Conservation (phyloP, 2,329 filamentous ascomycete species). For the Sclerotinia spermophila region DNA sequence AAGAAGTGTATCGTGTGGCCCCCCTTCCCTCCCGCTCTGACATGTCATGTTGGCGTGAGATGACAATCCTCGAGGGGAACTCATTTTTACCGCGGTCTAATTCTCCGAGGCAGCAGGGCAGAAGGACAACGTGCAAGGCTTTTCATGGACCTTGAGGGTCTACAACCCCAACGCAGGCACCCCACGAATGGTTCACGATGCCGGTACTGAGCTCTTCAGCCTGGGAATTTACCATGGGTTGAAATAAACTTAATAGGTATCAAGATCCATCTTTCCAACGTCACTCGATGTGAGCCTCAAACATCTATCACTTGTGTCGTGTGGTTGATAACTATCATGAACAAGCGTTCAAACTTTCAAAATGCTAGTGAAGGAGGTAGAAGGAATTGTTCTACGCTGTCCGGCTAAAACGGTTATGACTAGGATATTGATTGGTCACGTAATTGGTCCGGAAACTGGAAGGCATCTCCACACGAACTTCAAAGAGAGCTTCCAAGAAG, state of each 20-base stretch:
- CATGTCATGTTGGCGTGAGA: conserved; percentile 27
- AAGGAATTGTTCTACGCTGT: neutral
- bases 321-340: neutral
- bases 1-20: conserved; percentile 21
- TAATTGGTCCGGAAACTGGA: conserved; percentile 12
- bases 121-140: conserved; percentile 18
- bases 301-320: conserved; percentile 3
- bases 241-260: conserved; percentile 21
- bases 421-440: conserved; percentile 17
- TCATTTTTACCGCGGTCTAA: conserved; percentile 31
- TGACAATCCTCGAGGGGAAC: conserved; percentile 29
- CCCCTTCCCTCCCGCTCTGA: conserved; percentile 25
- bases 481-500: neutral
- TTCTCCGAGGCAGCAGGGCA: conserved; percentile 20
- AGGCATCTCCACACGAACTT: conserved; percentile 17
- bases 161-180: conserved; percentile 21
- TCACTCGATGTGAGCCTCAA: conserved; percentile 17
- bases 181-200: conserved; percentile 35
- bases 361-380: neutral
- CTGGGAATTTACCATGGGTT: conserved; percentile 28
- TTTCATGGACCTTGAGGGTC: conserved; percentile 27
- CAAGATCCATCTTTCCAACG: conserved; percentile 20
- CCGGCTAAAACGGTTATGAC: conserved; percentile 15
- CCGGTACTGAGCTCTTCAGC: conserved; percentile 24
- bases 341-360: neutral